Conservation (phyloP, 2,329 filamentous ascomycete species). For the Nigrospora sphaerica region DNA sequence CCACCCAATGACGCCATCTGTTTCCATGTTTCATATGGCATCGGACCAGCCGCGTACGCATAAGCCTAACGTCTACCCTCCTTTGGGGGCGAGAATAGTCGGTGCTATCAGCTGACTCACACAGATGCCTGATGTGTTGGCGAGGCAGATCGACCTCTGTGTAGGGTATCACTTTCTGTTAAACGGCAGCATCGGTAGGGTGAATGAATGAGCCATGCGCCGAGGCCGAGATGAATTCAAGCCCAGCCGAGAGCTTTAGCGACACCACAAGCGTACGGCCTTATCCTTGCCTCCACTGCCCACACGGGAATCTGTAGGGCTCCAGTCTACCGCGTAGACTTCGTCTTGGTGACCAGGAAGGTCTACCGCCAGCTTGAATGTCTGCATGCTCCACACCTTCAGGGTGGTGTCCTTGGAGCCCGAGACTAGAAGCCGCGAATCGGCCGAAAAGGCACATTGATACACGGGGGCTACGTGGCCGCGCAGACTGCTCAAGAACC, state of each 20-base stretch:
- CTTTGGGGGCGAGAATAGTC: too few species aligned
- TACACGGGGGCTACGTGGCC: constrained; percentile 90
- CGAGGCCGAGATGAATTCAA: too few species aligned
- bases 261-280: constrained; percentile 59
- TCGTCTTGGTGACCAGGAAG: constrained; percentile 87
- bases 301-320: constrained; percentile 79
- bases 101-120: too few species aligned
- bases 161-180: too few species aligned
- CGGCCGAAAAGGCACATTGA: constrained; percentile 85
- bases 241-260: constrained; percentile 28
- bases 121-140: too few species aligned
- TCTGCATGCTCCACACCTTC: constrained; percentile 77
- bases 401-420: constrained; percentile 87
- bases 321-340: constrained; percentile 94
- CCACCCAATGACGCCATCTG: too few species aligned
- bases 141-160: too few species aligned
- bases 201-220: too few species aligned
- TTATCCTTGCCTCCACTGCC: constrained; percentile 93
- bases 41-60: too few species aligned
- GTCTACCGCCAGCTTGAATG: constrained; percentile 72
- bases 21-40: too few species aligned
- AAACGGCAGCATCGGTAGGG: too few species aligned
- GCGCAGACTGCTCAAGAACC: constrained; percentile 79
- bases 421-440: constrained; percentile 63
- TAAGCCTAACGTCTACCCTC: too few species aligned